Base-by-base conservation (phyloP, 139 green algal species). In the Chlorella sorokiniana region DNA sequence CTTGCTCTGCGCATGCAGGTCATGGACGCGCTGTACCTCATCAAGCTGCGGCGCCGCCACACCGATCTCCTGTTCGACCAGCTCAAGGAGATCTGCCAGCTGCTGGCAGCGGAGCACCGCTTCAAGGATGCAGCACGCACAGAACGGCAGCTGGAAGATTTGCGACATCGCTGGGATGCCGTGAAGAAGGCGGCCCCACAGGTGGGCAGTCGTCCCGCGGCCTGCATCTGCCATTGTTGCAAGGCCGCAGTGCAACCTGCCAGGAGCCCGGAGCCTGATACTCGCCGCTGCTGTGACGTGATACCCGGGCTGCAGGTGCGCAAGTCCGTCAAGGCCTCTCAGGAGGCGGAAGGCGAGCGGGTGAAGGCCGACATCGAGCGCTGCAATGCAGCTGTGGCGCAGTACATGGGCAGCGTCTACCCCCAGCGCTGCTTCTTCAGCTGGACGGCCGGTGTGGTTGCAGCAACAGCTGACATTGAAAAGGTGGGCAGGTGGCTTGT, bases 11-110 rank as follows among this genome's bases (percentile, higher is more conserved):
- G 11, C 48, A 20, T 62, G 42, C 89, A 94, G 88, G 93, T 96
- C 27, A 95, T 96, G 94, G 91, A 93, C 78, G 83, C 86, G 1
- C 83, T 96, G 86, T 95, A 92, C 81, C 83, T 88, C 48, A 54
- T 91, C 45, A 91, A 90, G 72, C 69, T 88, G n/a, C 90, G 92
- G 86, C 93, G 93, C 87, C 54, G 68, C 0, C 73, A 90, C 40
- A 92, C 81, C 7, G 91, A 97, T 75, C 85, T 95, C 61, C 79
- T 93, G 54, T 90, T 96, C 51, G 93, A 96, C 74, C 91, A 96
- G 90, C 84, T 97, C 86, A 83, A 81, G 6, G 91, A 94, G 83
- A 69, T 78, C 0, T 91, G 94, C 51, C 29, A 65, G 10, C 42
- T 83, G 25, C 89, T 95, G 40, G 79, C 74, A 20, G 31, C 67